These are phyloP conservation scores for Moniliella sp. DNA, from an alignment of 1,284 basidiomycete species.

Conservation along the genomic window DNA sequence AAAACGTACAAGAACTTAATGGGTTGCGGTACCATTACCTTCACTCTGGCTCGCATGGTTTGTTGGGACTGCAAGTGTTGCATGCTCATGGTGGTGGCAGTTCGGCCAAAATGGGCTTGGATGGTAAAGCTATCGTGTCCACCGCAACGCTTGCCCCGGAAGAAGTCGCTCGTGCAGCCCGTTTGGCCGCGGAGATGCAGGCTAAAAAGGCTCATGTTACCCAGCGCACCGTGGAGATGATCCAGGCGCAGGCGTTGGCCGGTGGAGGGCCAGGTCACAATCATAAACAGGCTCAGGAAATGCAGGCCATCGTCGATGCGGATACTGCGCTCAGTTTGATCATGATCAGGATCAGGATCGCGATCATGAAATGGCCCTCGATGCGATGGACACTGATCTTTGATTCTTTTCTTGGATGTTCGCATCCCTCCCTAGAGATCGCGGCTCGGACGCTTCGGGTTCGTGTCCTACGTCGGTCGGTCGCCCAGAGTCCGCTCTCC, in stretches of 20 bases:
- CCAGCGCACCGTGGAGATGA: no score
- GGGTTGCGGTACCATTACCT: constrained; percentile 67
- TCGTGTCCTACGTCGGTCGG: not conserved
- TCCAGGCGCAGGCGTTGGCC: no score
- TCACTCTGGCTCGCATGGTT: constrained; percentile 68
- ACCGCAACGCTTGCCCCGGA: constrained; percentile 23
- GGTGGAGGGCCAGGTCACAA: constrained; percentile 11
- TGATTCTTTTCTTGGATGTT: not conserved
- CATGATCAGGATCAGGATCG: not conserved
- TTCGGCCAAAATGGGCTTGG: constrained; percentile 24
- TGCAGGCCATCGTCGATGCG: not conserved
- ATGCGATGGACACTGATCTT: not conserved
- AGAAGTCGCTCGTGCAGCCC: constrained; percentile 25
- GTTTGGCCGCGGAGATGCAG: constrained; percentile 10
- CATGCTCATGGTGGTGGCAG: constrained; percentile 25
- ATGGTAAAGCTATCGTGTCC: constrained; percentile 23
- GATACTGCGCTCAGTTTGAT: not conserved
- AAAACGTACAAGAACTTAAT: constrained; percentile 69
- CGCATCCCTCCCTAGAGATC: not conserved
- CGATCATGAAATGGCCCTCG: not conserved
- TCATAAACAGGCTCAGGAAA: constrained; percentile 1
- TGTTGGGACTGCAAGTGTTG: constrained; percentile 30
- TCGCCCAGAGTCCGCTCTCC: not conserved
- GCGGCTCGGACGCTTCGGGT: not conserved
- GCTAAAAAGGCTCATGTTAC: no score